phyloP scores from a whole-genome alignment of 2,329 filamentous ascomycete genomes.

The Eutypa lata region DNA sequence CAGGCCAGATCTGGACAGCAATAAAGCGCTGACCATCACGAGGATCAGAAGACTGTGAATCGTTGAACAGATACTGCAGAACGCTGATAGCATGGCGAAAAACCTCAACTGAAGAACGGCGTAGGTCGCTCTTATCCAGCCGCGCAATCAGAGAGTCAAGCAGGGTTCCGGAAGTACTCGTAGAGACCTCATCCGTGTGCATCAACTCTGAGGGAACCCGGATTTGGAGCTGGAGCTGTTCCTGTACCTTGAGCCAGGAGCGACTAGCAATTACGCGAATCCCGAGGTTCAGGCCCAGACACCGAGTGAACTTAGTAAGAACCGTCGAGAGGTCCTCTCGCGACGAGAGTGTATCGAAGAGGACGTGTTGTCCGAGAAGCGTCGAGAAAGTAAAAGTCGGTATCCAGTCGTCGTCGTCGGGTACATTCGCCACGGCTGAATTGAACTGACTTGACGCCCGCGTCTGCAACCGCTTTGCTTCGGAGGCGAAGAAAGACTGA shows the following conservation, averaged over 20 bases:
- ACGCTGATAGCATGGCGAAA: background rate
- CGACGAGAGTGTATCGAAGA: constrained; percentile 17
- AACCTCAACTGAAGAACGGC: background rate
- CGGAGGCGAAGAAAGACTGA: constrained; percentile 9
- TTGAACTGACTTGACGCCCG: constrained; percentile 12
- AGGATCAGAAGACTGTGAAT: constrained; percentile 2
- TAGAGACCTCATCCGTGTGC: too few species aligned
- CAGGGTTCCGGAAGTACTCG: background rate
- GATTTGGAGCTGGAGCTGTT: too few species aligned
- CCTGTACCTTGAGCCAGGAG: too few species aligned
- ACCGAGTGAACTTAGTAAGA: constrained; percentile 12
- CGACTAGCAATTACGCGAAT: constrained; percentile 11
- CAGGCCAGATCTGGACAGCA: constrained; percentile 13
- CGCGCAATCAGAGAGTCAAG: background rate
- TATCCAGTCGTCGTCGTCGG: constrained; percentile 10
- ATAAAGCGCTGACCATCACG: background rate
- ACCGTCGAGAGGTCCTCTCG: constrained; percentile 3
- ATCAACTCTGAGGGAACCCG: too few species aligned
- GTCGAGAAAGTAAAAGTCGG: constrained; percentile 20
- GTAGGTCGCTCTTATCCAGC: background rate
- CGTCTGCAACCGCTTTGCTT: constrained; percentile 18
- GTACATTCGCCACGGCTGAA: constrained; percentile 5
- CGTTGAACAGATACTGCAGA: background rate
- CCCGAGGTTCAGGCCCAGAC: constrained; percentile 16
- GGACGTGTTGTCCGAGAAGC: constrained; percentile 20